Percentiles rank a stretch among this genome's conserved stretches.
Conservation (phyloP, 495 filamentous ascomycete species). For the Talaromyces nanjingensis region DNA sequence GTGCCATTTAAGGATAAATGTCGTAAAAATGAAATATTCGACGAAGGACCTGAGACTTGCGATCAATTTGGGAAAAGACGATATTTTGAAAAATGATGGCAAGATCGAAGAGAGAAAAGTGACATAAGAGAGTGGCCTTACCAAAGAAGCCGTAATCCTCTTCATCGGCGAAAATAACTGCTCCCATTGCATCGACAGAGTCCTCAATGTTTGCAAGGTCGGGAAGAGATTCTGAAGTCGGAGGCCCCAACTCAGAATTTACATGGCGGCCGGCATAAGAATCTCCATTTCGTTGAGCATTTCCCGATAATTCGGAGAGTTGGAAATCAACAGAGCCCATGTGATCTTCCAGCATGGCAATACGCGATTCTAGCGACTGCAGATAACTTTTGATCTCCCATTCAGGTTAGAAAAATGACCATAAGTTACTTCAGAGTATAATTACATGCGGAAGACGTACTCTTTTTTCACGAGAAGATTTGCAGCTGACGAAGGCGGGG, state of each 20-base stretch:
- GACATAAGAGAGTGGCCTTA: conserved; percentile 10
- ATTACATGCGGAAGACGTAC: conserved; percentile 10
- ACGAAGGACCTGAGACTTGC: conserved; percentile 30
- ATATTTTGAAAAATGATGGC: too few species aligned
- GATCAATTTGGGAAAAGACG: neutral
- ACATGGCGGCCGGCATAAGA: too few species aligned
- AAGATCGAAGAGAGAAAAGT: too few species aligned
- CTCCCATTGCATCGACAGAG: conserved; percentile 37
- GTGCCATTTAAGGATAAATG: conserved; percentile 22
- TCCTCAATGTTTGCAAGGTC: conserved; percentile 18
- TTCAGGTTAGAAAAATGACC: too few species aligned
- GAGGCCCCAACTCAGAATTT: neutral
- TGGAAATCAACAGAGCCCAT: conserved; percentile 19
- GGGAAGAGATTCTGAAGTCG: neutral
- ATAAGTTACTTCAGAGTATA: neutral
- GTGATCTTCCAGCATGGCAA: conserved; percentile 18
- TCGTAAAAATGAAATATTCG: conserved; percentile 39
- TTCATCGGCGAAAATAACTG: conserved; percentile 33
- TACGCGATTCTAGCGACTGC: conserved; percentile 14
- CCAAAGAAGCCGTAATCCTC: conserved; percentile 43
- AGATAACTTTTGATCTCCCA: too few species aligned
- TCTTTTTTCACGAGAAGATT: conserved; percentile 43
- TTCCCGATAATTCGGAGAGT: conserved; percentile 19
- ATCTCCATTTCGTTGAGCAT: conserved; percentile 1
- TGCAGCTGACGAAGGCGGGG: conserved; percentile 26